phyloP scores from a whole-genome alignment of 352 stramenopile species.

The Phytophthora tubulina region DNA sequence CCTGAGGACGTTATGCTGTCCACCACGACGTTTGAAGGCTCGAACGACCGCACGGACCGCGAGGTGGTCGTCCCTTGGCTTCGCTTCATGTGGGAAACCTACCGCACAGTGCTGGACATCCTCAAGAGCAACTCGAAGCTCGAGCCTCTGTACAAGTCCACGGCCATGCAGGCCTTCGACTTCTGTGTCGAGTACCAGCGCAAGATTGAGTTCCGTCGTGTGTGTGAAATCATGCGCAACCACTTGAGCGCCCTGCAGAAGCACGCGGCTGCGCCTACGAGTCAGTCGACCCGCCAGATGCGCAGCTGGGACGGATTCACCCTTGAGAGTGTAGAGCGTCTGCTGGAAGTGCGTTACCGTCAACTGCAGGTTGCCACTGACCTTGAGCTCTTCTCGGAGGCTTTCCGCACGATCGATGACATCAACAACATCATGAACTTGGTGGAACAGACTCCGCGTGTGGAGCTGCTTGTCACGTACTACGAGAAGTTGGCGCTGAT shows the following conservation, averaged over 20 bases:
- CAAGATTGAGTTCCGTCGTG: constrained; percentile 96
- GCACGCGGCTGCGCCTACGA: constrained; percentile 81
- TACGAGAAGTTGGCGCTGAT: constrained; percentile 98
- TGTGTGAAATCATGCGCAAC: constrained; percentile 98
- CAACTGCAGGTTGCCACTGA: constrained; percentile 96
- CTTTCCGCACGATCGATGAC: constrained; percentile 99
- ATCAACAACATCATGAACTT: constrained; percentile 98
- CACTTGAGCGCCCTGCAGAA: constrained; percentile 96
- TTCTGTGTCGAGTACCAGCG: constrained; percentile 90
- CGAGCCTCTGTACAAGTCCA: constrained; percentile 80
- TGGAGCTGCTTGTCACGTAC: constrained; percentile 97
- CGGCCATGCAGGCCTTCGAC: constrained; percentile 83
- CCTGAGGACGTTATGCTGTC: constrained; percentile 97
- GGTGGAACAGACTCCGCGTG: constrained; percentile 90
- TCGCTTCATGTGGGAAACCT: constrained; percentile 98
- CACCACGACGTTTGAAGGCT: constrained; percentile 96
- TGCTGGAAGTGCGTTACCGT: constrained; percentile 97
- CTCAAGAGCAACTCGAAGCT: constrained; percentile 97
- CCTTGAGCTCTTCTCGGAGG: constrained; percentile 97
- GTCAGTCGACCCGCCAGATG: constrained; percentile 85
- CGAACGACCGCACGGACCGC: constrained; percentile 95
- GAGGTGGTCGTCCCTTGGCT: constrained; percentile 93
- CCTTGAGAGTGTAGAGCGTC: constrained; percentile 95
- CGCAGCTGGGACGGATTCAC: constrained; percentile 97
- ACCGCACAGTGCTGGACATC: constrained; percentile 98